Evolutionary conservation across 495 filamentous ascomycete genomes (phyloP).

Genomic region (Aspergillus ellipticus): DNA sequence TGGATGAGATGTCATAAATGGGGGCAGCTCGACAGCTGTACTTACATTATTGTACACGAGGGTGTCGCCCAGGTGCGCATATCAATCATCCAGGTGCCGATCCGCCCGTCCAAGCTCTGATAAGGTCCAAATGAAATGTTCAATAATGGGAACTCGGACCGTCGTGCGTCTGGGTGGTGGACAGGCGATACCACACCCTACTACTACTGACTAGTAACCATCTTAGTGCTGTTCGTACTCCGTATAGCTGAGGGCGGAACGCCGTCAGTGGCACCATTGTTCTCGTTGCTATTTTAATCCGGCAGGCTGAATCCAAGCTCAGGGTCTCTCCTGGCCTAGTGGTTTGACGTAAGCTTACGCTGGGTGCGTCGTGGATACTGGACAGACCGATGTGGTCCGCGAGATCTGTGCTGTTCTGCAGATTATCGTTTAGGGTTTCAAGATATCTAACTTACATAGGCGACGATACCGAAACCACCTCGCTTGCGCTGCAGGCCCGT

Average conservation of each 20-base stretch:
- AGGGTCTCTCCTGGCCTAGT: background rate
- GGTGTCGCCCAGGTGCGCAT: background rate
- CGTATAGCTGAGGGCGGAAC: background rate
- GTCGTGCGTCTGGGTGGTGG: background rate
- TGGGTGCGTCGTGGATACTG: too few species aligned
- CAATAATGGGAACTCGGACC: constrained; percentile 7
- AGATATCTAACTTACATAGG: too few species aligned
- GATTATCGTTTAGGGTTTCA: too few species aligned
- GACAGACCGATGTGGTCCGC: too few species aligned
- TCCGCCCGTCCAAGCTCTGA: constrained; percentile 6
- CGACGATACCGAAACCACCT: too few species aligned
- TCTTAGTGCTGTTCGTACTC: background rate
- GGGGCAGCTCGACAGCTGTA: background rate
- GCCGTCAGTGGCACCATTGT: constrained; percentile 1
- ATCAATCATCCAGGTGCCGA: background rate
- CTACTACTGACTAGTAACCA: background rate
- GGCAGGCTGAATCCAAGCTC: background rate
- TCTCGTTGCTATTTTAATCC: constrained; percentile 1
- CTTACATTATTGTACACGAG: background rate
- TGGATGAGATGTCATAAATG: background rate
- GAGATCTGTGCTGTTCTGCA: too few species aligned
- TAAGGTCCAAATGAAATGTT: constrained; percentile 1
- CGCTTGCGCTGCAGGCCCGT: too few species aligned
- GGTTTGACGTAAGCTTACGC: background rate
- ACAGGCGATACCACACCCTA: background rate